Base-by-base conservation (phyloP, 768 basidiomycete species). In the Megacollybia marginata region DNA sequence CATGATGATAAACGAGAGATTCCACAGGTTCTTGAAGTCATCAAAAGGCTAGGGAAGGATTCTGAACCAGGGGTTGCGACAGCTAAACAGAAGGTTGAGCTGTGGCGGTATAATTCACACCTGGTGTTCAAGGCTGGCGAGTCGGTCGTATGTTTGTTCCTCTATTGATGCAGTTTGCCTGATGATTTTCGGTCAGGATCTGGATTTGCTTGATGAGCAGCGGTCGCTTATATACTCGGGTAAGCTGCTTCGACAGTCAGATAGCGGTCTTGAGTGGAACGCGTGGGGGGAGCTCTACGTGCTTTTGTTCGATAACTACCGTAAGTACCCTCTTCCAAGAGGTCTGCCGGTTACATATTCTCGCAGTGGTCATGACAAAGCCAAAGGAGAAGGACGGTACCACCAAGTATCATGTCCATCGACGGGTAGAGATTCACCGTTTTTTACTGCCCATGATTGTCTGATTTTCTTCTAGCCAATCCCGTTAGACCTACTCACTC, bases 301-400 rank as follows among this genome's bases (percentile, higher is more conserved):
- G 8, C 73, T 97, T 48, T 70, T 99, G 2, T 96, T 99, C 57
- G 96, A 99, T 65, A 92, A 98, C 59, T 99, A 97, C 58, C 65
- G 92, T 92, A 52, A 65, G 89, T 65, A 12, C 32, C 31, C 20
- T 51, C 32, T 33, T 34, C 33, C 23, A 48, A 33, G 19, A 12
- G 16, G 13, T 50, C 47, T 19, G 40, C 36, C 45, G 20, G 36
- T 47, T 46, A 19, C 36, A 28, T 18, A 12, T 44, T 19, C n/a
- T 43, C 56, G 6, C 59, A 93, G 92, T 94, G 65, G 89, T 94
- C 33, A 79, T 92, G 78, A 92, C 91, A 11, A 94, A 94, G 62
- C 69, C 82, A 2, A 87, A 86, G 56, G 85, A 88, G 52, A 85
- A 76, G 57, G 88, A 92, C 42, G 83, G 84, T 0, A 59, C 81